Conservation (phyloP, 2,329 filamentous ascomycete species). For the Ceratocystis diversiconidia region DNA sequence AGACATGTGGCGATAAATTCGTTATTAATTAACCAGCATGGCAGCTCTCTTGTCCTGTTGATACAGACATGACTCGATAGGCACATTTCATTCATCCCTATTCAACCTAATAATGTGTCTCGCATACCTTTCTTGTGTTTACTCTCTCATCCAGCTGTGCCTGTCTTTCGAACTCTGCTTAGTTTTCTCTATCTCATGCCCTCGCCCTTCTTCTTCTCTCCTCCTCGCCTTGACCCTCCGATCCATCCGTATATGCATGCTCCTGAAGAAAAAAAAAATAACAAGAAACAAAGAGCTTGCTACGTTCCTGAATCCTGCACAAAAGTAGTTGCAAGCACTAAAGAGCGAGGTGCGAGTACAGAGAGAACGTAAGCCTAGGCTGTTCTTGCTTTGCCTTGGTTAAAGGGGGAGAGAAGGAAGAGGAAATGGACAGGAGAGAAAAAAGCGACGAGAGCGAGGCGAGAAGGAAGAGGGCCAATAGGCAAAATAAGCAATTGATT, state of each 20-base stretch:
- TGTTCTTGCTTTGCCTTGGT: background rate
- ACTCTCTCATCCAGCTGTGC: background rate
- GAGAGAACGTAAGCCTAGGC: background rate
- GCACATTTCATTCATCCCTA: too few species aligned
- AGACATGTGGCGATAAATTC: background rate
- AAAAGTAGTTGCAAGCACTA: background rate
- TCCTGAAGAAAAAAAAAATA: background rate
- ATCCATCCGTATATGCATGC: conserved; percentile 2
- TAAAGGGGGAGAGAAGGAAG: background rate
- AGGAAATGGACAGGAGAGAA: background rate
- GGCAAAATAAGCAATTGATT: background rate
- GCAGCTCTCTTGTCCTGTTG: too few species aligned
- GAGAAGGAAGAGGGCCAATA: background rate
- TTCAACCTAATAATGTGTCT: too few species aligned
- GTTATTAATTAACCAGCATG: background rate
- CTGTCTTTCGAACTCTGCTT: background rate
- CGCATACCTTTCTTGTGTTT: too few species aligned
- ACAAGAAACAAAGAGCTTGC: background rate
- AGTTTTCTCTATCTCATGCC: background rate
- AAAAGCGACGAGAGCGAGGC: background rate
- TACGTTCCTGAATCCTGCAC: background rate
- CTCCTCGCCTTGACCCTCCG: background rate
- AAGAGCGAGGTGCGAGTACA: background rate
- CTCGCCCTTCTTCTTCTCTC: background rate
- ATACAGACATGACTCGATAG: too few species aligned